phyloP scores from a whole-genome alignment of 768 basidiomycete genomes.

The Russula olivacea region DNA sequence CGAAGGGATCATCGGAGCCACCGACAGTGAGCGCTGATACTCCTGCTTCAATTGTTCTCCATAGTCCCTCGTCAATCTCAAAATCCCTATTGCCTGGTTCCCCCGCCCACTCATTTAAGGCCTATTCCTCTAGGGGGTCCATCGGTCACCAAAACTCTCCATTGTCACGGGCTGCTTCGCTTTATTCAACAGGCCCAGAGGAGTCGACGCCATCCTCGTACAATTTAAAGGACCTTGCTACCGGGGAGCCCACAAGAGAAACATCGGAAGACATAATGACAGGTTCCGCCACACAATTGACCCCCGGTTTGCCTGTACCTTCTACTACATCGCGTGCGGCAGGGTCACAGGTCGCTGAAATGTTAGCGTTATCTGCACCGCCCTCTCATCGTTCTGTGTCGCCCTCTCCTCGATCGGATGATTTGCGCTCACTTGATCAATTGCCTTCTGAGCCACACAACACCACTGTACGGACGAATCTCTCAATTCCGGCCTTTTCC shows the following conservation, averaged over 20 bases:
- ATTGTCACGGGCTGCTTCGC: neutral
- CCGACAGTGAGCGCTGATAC: neutral
- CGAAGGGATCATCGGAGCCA: neutral
- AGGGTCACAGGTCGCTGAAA: neutral
- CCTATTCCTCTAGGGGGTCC: neutral
- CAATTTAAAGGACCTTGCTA: neutral
- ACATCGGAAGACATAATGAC: neutral
- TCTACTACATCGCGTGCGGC: neutral
- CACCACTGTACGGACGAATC: neutral
- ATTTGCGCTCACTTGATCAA: neutral
- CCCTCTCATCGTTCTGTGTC: neutral
- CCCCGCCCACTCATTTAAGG: neutral
- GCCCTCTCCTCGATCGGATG: neutral
- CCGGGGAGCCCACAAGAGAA: neutral
- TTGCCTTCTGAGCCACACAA: neutral
- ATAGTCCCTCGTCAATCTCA: neutral
- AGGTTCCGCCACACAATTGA: neutral
- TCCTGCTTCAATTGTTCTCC: neutral
- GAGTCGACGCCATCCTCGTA: neutral
- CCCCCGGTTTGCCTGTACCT: neutral
- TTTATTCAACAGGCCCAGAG: neutral
- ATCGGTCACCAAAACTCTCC: neutral
- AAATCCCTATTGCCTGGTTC: neutral
- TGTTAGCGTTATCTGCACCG: neutral
- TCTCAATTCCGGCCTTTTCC: neutral